Base-by-base conservation (phyloP, 192 early-diverging fungal genomes). In the Coemansia sp. region DNA sequence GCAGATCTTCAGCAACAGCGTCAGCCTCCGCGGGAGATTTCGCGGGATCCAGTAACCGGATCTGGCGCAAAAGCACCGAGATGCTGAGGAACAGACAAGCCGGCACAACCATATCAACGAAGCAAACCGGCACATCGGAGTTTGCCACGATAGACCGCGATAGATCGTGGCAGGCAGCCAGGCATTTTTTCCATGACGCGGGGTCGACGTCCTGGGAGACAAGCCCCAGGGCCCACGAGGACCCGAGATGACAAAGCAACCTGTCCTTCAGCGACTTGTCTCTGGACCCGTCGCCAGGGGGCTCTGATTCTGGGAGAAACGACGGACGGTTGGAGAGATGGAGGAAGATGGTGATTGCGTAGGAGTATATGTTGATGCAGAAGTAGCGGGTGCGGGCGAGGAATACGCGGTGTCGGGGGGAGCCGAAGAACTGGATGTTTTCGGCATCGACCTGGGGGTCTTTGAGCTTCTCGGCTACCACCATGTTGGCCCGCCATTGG, bases 301-400 rank as follows among this genome's bases (percentile, higher is more conserved):
- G 50, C 48, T 63, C 61, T 11, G 59, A 59, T 20, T 73, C 71
- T 19, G 65, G 32, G 25, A 67, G 69, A n/a, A 76, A 71, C 25
- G 74, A 71, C 10, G 68, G 68, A 4, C 74, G 68, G 61, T 76
- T 76, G n/a, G 68, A 49, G 34, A 57, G 34, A 39, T 76, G 74
- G 46, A 76, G 23, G 16, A 76, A 27, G 3, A 64, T 63, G 3
- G 53, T 29, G n/a, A 71, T 39, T 11, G 60, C 59, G 19, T 47
- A 24, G 1, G 56, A 48, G 54, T 71, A 77, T 6, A 64, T 61
- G 29, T 65, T 49, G 22, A 71, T 48, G 45, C 74, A 65, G 30
- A 66, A 67, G 64, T 76, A 76, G 22, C 74, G 64, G 27, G 64
- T 57, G 6, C 74, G 64, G n/a, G 69, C 45, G 6, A 67, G 24